These are phyloP conservation scores for Candida succiphila DNA, from an alignment of 805 yeast species.

Conservation along the genomic window DNA sequence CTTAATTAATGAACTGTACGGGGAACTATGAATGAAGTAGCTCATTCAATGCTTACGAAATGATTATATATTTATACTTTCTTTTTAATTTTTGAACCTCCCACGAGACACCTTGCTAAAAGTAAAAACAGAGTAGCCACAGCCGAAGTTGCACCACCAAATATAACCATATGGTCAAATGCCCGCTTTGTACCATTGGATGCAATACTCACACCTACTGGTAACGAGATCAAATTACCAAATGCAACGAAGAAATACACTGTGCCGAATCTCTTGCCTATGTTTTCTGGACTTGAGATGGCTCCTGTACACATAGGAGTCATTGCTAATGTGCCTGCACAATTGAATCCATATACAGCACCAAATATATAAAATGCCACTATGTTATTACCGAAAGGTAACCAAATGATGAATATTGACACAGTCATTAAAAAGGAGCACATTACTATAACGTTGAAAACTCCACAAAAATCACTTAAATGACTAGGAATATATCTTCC, in stretches of 20 bases:
- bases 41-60: too few relatives aligned
- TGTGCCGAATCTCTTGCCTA: conserved; percentile 66
- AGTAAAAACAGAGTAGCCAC: conserved; percentile 12
- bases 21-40: too few relatives aligned
- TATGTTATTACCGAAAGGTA: conserved; percentile 45
- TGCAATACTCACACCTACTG: conserved; percentile 30
- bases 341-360: conserved; percentile 45
- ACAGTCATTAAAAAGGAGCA: conserved; percentile 30
- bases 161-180: conserved; percentile 21
- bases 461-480: conserved; percentile 34
- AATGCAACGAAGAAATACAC: conserved; percentile 41
- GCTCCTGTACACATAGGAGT: conserved; percentile 65
- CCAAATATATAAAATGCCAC: conserved; percentile 41
- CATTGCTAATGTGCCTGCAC: conserved; percentile 52
- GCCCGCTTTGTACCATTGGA: conserved; percentile 20
- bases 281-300: conserved; percentile 51
- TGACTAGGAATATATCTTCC: conserved; percentile 38
- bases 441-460: conserved; percentile 29
- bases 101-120: conserved; percentile 13
- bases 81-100: conserved; percentile 13
- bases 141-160: conserved; percentile 21
- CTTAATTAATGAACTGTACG: too few relatives aligned
- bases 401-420: conserved; percentile 43
- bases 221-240: conserved; percentile 35
- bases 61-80: too few relatives aligned